Percentiles rank a stretch among this genome's conserved stretches.
Conservation (phyloP, 345 rosid genomes). For the Hibiscus tridactylites region DNA sequence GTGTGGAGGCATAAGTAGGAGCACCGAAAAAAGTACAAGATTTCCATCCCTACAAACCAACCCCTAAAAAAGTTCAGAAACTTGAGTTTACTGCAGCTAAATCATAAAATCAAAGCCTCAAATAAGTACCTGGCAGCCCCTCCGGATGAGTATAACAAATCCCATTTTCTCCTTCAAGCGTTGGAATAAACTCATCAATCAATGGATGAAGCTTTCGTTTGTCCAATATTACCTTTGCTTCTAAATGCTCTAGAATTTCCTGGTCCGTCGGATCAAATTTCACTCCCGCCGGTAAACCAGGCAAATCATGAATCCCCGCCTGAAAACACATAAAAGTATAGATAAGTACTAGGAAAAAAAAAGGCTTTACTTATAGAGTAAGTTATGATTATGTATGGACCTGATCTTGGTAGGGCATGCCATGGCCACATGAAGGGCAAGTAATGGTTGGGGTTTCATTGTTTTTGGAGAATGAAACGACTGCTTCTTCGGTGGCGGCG, state of each 20-base stretch:
- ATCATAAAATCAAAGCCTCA: background rate
- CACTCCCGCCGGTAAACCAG: conserved; percentile 89
- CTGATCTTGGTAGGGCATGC: conserved; percentile 49
- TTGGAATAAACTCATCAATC: conserved; percentile 77
- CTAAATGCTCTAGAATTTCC: conserved; percentile 84
- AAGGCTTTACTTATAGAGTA: background rate
- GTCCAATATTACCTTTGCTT: conserved; percentile 55
- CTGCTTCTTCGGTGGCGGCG: background rate
- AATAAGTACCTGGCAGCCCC: conserved; percentile 64
- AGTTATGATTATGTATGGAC: conserved; percentile 17
- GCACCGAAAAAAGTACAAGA: too few species aligned
- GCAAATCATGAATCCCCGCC: conserved; percentile 61
- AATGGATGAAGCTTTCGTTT: conserved; percentile 61
- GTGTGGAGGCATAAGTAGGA: too few species aligned
- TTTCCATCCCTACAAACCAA: too few species aligned
- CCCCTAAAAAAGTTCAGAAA: background rate
- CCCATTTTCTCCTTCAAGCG: conserved; percentile 81
- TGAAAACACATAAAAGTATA: conserved; percentile 27
- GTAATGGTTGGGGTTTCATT: conserved; percentile 14
- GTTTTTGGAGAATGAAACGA: conserved; percentile 12
- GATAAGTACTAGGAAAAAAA: too few species aligned
- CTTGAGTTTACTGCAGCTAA: background rate
- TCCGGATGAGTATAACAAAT: conserved; percentile 95
- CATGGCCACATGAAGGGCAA: conserved; percentile 85
- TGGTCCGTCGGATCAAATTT: conserved; percentile 88